Conservation (phyloP, 2,329 filamentous ascomycete genomes). For the Xylariaceae sp. region DNA sequence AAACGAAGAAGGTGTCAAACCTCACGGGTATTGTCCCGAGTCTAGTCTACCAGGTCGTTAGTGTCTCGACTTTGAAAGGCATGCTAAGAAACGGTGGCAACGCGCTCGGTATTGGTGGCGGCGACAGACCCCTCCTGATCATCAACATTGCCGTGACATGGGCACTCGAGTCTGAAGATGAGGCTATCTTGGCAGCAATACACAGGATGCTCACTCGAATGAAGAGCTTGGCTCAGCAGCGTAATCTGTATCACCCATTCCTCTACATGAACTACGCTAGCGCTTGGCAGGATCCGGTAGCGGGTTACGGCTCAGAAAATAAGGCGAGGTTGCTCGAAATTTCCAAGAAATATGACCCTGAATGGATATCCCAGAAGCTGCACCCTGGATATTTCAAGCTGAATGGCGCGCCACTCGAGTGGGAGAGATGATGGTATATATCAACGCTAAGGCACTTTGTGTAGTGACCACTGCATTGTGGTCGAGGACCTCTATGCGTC, state of each 20-base stretch:
- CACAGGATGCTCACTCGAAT: conserved; percentile 3
- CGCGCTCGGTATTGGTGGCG: background rate
- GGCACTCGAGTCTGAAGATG: background rate
- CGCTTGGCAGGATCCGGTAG: conserved; percentile 14
- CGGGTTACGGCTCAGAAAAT: conserved; percentile 11
- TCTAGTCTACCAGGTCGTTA: background rate
- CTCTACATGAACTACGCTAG: conserved; percentile 18
- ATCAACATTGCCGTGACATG: background rate
- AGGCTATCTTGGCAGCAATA: background rate
- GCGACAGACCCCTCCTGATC: background rate
- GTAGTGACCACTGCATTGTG: too few species aligned
- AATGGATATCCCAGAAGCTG: too few species aligned
- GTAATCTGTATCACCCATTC: conserved; percentile 13
- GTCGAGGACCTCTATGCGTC: too few species aligned
- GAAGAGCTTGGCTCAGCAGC: conserved; percentile 4
- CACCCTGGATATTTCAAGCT: too few species aligned
- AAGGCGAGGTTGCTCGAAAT: background rate
- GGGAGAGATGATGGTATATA: too few species aligned
- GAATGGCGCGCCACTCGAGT: too few species aligned
- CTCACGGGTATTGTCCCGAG: too few species aligned
- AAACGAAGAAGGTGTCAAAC: too few species aligned
- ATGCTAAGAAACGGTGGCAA: too few species aligned
- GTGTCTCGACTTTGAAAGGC: background rate
- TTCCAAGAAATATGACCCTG: conserved; percentile 10
- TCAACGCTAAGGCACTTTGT: too few species aligned